phyloP scores from a whole-genome alignment of 768 basidiomycete species.

The Termitomyces sp. region DNA sequence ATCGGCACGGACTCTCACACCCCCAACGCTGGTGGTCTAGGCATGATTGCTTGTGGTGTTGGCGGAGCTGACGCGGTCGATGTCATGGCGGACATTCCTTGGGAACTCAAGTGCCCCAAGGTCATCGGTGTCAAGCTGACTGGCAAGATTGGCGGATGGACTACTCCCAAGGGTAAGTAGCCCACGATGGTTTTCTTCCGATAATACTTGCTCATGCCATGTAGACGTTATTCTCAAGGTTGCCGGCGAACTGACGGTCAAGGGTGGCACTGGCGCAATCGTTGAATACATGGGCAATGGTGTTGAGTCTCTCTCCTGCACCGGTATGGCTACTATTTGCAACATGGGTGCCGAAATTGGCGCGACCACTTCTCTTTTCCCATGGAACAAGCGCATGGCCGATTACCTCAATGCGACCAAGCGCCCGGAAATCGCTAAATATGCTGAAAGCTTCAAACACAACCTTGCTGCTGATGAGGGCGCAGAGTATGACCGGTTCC shows the following conservation, averaged over 20 bases:
- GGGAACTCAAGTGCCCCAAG: slow-evolving; percentile 99
- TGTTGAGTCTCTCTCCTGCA: slow-evolving; percentile 94
- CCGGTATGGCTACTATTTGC: slow-evolving; percentile 99
- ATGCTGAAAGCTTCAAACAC: slow-evolving; percentile 84
- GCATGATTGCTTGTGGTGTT: slow-evolving; percentile 99
- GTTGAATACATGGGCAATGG: slow-evolving; percentile 96
- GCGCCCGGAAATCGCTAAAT: slow-evolving; percentile 79
- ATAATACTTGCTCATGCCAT: slow-evolving; percentile 4
- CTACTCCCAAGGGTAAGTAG: slow-evolving; percentile 83
- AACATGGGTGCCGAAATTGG: slow-evolving; percentile 99
- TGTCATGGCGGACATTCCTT: slow-evolving; percentile 96
- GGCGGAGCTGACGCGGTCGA: slow-evolving; percentile 99
- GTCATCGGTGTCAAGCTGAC: slow-evolving; percentile 96
- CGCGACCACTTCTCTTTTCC: slow-evolving; percentile 98
- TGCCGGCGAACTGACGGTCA: slow-evolving; percentile 97
- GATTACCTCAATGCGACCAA: slow-evolving; percentile 95
- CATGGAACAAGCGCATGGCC: slow-evolving; percentile 93
- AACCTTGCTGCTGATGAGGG: slow-evolving; percentile 85
- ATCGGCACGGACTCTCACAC: slow-evolving; percentile 99
- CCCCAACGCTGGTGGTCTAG: slow-evolving; percentile 98
- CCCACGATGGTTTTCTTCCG: not conserved
- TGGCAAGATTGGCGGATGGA: slow-evolving; percentile 95
- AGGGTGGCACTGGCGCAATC: slow-evolving; percentile 98
- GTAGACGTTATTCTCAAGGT: slow-evolving; percentile 98
- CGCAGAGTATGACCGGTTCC: slow-evolving; percentile 89